Evolutionary conservation across 805 yeast genomes (phyloP).

Genomic region (Maudiozyma serrabonitensis): DNA sequence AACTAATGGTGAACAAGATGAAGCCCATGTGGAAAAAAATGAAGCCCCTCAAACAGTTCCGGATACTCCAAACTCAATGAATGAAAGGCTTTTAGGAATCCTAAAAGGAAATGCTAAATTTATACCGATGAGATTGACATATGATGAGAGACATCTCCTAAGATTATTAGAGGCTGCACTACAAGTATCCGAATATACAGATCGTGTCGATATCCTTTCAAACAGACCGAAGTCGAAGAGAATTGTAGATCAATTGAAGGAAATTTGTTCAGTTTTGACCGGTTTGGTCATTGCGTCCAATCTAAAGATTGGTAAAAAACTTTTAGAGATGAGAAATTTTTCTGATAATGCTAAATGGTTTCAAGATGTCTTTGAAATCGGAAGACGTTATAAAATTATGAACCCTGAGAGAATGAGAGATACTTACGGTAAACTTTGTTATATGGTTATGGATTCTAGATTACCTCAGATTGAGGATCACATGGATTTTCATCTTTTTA

Average conservation of each 20-base stretch:
- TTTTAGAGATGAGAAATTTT: slow-evolving; percentile 59
- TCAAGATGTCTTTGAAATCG: slow-evolving; percentile 61
- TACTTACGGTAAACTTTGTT: slow-evolving; percentile 68
- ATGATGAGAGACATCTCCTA: slow-evolving; percentile 59
- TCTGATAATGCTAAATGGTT: slow-evolving; percentile 66
- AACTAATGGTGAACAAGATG: slow-evolving; percentile 10
- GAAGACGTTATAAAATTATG: slow-evolving; percentile 74
- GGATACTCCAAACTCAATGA: slow-evolving; percentile 13
- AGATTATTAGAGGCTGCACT: slow-evolving; percentile 66
- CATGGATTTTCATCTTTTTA: slow-evolving; percentile 68
- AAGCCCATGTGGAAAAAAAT: slow-evolving; percentile 17
- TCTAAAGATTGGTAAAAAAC: slow-evolving; percentile 55
- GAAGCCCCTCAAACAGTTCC: not conserved
- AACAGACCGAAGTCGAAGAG: slow-evolving; percentile 61
- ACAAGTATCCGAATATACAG: slow-evolving; percentile 72
- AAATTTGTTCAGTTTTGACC: slow-evolving; percentile 68
- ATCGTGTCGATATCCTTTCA: slow-evolving; percentile 60
- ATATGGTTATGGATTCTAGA: slow-evolving; percentile 79
- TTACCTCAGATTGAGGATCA: slow-evolving; percentile 59
- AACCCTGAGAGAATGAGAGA: slow-evolving; percentile 76
- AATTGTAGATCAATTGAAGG: slow-evolving; percentile 61
- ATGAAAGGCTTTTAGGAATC: slow-evolving; percentile 28
- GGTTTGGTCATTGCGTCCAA: slow-evolving; percentile 74
- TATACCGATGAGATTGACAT: slow-evolving; percentile 60
- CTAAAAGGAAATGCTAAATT: slow-evolving; percentile 39